Evolutionary conservation across 495 filamentous ascomycete genomes (phyloP).

Genomic region (Aspergillus nidulans): DNA sequence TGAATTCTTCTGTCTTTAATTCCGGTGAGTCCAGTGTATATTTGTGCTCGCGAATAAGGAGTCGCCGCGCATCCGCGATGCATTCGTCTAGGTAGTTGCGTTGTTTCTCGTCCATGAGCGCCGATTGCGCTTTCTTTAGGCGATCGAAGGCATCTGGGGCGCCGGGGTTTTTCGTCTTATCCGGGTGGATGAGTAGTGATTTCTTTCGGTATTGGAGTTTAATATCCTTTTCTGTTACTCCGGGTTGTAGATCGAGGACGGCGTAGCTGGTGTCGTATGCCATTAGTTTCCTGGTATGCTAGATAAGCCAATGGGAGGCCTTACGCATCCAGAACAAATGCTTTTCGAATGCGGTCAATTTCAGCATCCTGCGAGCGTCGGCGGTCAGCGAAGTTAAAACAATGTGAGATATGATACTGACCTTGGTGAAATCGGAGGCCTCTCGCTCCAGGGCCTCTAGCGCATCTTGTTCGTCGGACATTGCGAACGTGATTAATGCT

Average conservation of each 20-base stretch:
- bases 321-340: constrained; percentile 86
- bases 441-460: constrained; percentile 82
- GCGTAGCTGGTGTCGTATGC: constrained; percentile 59
- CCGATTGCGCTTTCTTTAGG: constrained; percentile 87
- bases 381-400: neutral
- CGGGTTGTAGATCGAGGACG: constrained; percentile 92
- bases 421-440: constrained; percentile 87
- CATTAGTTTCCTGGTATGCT: neutral
- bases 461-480: constrained; percentile 68
- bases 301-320: constrained; percentile 19
- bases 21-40: constrained; percentile 85
- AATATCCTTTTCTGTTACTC: constrained; percentile 93
- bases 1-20: constrained; percentile 72
- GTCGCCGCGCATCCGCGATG: constrained; percentile 91
- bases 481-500: constrained; percentile 34
- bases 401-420: constrained; percentile 19
- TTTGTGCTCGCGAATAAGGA: constrained; percentile 89
- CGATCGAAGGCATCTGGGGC: constrained; percentile 97
- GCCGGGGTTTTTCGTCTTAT: constrained; percentile 88
- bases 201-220: constrained; percentile 90
- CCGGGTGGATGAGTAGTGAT: constrained; percentile 96
- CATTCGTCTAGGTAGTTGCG: constrained; percentile 85
- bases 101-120: constrained; percentile 90
- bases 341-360: constrained; percentile 88
- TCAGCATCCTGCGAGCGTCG: constrained; percentile 69